These are phyloP conservation scores for Grosmannia huntii DNA, from an alignment of 2,329 filamentous ascomycete species.

Conservation along the genomic window DNA sequence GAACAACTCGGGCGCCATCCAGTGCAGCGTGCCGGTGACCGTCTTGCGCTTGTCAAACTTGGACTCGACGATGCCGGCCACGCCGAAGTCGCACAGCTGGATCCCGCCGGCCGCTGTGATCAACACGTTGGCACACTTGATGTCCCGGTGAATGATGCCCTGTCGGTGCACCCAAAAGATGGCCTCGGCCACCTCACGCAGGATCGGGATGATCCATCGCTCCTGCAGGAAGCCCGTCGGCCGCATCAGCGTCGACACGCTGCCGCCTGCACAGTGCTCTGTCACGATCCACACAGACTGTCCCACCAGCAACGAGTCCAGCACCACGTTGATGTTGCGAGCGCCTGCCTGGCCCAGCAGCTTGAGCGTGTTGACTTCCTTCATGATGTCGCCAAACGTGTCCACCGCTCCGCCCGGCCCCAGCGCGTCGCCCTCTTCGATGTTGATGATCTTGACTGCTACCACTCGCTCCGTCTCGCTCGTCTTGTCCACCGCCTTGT, in stretches of 20 bases:
- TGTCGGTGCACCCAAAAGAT: conserved; percentile 55
- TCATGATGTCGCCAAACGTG: conserved; percentile 57
- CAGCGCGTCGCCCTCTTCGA: conserved; percentile 61
- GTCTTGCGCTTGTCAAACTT: conserved; percentile 67
- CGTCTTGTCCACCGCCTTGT: conserved; percentile 36
- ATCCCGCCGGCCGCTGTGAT: conserved; percentile 65
- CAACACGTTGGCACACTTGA: conserved; percentile 69
- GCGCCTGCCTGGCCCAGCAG: conserved; percentile 62
- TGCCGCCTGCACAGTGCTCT: conserved; percentile 76
- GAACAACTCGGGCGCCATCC: conserved; percentile 76
- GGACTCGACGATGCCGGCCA: conserved; percentile 64
- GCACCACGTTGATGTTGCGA: conserved; percentile 68
- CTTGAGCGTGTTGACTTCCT: conserved; percentile 57
- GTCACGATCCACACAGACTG: conserved; percentile 81
- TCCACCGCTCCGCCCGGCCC: conserved; percentile 41
- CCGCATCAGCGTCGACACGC: conserved; percentile 60
- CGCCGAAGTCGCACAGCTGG: conserved; percentile 76
- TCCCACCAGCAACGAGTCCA: conserved; percentile 65
- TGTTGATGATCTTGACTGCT: conserved; percentile 70
- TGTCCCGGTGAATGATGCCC: conserved; percentile 58
- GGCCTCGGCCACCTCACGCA: conserved; percentile 53
- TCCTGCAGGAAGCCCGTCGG: conserved; percentile 57
- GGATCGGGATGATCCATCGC: conserved; percentile 37
- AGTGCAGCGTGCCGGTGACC: conserved; percentile 71
- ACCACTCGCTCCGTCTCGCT: conserved; percentile 33